Evolutionary conservation across 768 basidiomycete genomes (phyloP), one percentile per base, ranked within the genome.

Genomic region (Xerocomellus chrysenteron): DNA sequence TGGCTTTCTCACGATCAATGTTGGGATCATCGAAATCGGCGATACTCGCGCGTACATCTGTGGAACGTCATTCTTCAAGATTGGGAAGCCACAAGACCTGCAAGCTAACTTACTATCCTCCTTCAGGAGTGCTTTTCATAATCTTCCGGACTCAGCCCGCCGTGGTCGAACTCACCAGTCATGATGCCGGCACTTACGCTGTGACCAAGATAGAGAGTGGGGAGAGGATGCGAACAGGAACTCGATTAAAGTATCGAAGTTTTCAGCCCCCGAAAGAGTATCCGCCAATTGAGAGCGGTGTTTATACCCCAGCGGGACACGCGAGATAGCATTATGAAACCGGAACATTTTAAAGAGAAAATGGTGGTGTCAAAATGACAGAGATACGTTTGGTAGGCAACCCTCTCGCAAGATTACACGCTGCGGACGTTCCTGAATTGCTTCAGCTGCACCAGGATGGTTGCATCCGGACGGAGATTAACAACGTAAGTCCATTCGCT

Each of bases 11-110:
- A 7, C 35, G 50, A 52, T 76, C 75, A 5, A 75, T 55, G 28
- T 76, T 76, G 0, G 76, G 75, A 35, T 76, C 75, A 19, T 74
- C 70, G 43, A 76, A 75, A 17, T 69, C 59, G 6, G 48, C 48
- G 8, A n/a, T 39, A n/a, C 8, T n/a, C 0, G 17, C 17, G 35
- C 61, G 50, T 3, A 52, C n/a, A 2, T 54, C 58, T 59, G 41
- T 10, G 28, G 21, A 37, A 40, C 6, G 12, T 1, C 9, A 5
- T 1, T 5, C n/a, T 11, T 28, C 13, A 28, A 32, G 16, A 26
- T 4, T 1, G 16, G 13, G 10, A 37, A 12, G 43, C 13, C 2
- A 7, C 8, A 24, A n/a, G 5, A 32, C 13, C 6, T 16, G 14
- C 1, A 2, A 5, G 26, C 2, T 39, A 42, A 21, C 21, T 19